Evolutionary conservation across 805 yeast genomes (phyloP), one percentile per base, ranked within the genome.

Genomic region (Candida nanaspora): DNA sequence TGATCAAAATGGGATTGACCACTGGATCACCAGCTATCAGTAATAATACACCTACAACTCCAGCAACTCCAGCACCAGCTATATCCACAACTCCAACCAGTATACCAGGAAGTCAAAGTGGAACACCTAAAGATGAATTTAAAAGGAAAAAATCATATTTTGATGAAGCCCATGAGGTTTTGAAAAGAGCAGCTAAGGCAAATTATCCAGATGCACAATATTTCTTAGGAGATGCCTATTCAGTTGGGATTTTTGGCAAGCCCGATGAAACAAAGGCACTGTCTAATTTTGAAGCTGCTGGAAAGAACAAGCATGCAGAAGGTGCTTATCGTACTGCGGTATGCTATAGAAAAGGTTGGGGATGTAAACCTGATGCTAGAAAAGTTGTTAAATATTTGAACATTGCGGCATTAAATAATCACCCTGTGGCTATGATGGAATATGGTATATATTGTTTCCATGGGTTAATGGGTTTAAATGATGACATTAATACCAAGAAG

Each of bases 351-450:
- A 94, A 88, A 62, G 98, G 98, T 15, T 68, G 89, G 61, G 98
- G 98, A 4, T 83, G 91, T 4, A 79, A 86, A 18, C 74, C 93
- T 50, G 97, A 93, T 59, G 81, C 95, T 0, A 74, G 94, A 42
- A 82, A 86, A 52, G 88, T 94, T 1, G 66, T 87, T 7, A 94
- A 86, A 50, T 87, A 81, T 57, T 65, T 87, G 43, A 82, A 83
- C 56, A 79, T 80, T 55, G 96, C 98, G 0, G 95, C 98, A 0
- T 74, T 88, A 26, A 82, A 84, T 57, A 87, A 86, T 54, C 98
- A 91, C 60, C 88, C 97, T 0, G 89, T 95, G n/a, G 96, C 98
- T 4, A 87, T 91, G 95, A 84, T 82, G 66, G 86, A 89, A 57
- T 68, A 88, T 47, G 98, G 98, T 4, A 70, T 86, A 33, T 87